A percentile compares a stretch with the other conserved stretches of the same genome.
phyloP scores from a whole-genome alignment of 345 rosid species.

The Erodium maritimum region DNA sequence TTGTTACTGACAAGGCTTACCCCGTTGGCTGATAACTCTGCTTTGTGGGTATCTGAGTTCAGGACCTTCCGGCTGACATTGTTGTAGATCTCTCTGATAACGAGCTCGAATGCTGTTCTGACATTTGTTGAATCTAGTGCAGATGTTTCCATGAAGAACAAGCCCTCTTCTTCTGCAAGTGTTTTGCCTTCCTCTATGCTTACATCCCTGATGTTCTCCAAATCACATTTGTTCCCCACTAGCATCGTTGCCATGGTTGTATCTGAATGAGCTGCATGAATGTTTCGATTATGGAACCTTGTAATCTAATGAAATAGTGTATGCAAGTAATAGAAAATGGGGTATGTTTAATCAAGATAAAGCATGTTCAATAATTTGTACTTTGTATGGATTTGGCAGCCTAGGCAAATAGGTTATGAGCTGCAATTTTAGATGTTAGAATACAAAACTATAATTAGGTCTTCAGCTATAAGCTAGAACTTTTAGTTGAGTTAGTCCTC shows the following conservation, averaged over 20 bases:
- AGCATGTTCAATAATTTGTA: no score
- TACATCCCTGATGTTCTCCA: conserved; percentile 24
- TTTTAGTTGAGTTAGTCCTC: no score
- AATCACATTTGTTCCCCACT: conserved; percentile 33
- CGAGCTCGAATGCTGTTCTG: conserved; percentile 23
- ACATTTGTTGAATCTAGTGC: conserved; percentile 32
- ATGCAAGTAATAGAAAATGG: no score
- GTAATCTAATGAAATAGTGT: no score
- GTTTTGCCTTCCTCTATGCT: conserved; percentile 22
- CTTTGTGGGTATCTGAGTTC: conserved; percentile 23
- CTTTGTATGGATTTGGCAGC: no score
- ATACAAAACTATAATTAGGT: no score
- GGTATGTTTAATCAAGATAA: no score
- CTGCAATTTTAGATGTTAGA: no score
- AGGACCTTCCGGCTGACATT: conserved; percentile 17
- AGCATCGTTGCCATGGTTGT: conserved; percentile 23
- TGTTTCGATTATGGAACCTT: no score
- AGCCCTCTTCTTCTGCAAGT: conserved; percentile 24
- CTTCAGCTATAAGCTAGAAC: no score
- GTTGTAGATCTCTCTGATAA: conserved; percentile 26
- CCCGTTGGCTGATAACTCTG: conserved; percentile 21
- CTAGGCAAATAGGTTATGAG: no score
- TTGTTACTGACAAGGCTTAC: conserved; percentile 16
- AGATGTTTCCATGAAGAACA: conserved; percentile 35
- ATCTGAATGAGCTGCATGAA: conserved; percentile 9